phyloP scores from a whole-genome alignment of 2,329 filamentous ascomycete genomes.

The Trichoderma arundinaceum region DNA sequence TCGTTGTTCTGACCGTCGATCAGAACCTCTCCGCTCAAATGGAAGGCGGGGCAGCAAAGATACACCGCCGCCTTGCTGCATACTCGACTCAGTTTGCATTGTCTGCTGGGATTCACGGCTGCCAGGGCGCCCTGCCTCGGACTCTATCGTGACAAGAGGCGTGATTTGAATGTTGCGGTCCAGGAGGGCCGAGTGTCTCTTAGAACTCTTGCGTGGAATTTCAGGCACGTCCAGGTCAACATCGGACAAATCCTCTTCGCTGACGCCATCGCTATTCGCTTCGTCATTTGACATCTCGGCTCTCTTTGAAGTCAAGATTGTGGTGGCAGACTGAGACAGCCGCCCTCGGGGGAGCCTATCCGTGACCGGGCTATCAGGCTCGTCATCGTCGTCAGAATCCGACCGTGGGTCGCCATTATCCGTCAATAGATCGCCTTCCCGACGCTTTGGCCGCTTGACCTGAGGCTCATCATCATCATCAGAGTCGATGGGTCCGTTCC shows the following conservation, averaged over 20 bases:
- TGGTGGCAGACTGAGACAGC: constrained; percentile 26
- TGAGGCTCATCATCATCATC: constrained; percentile 61
- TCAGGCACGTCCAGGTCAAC: constrained; percentile 54
- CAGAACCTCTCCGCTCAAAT: constrained; percentile 62
- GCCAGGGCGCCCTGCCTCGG: constrained; percentile 34
- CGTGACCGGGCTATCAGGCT: constrained; percentile 45
- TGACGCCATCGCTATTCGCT: constrained; percentile 7
- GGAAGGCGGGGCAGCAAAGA: constrained; percentile 50
- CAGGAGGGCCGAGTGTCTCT: constrained; percentile 57
- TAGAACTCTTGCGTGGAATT: constrained; percentile 76
- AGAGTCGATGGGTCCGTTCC: constrained; percentile 67
- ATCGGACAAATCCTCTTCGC: constrained; percentile 49
- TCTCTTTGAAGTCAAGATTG: constrained; percentile 28
- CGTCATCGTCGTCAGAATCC: constrained; percentile 52
- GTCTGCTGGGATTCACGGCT: constrained; percentile 32
- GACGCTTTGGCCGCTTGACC: constrained; percentile 38
- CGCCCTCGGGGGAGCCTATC: constrained; percentile 38
- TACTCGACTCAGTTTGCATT: constrained; percentile 4
- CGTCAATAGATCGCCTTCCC: constrained; percentile 49
- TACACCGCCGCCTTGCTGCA: constrained; percentile 18
- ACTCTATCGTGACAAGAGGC: constrained; percentile 45
- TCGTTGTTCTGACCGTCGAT: constrained; percentile 59
- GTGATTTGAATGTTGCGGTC: constrained; percentile 42
- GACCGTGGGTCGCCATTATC: constrained; percentile 52
- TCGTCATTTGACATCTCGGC: constrained; percentile 1